Percentiles rank a stretch among this genome's conserved stretches.
Conservation (phyloP, 2,329 filamentous ascomycete genomes). For the Neurospora sp. region DNA sequence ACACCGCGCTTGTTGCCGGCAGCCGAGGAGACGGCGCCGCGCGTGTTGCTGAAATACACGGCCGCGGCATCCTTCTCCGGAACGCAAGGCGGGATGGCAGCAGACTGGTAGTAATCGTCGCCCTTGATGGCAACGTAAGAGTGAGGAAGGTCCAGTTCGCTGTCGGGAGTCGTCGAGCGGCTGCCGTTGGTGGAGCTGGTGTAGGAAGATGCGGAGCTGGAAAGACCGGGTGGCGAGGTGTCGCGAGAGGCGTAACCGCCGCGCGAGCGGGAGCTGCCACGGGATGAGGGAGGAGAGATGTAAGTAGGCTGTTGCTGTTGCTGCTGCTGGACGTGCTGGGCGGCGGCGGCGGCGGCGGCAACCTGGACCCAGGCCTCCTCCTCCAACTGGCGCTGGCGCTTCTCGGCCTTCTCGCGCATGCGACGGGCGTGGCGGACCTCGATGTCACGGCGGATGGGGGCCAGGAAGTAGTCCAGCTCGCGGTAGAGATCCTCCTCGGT, state of each 20-base stretch:
- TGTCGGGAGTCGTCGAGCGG: conserved; percentile 41
- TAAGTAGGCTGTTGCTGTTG: conserved; percentile 22
- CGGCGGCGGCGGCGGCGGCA: conserved; percentile 15
- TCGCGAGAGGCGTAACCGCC: conserved; percentile 34
- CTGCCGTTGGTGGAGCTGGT: conserved; percentile 30
- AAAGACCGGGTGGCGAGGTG: conserved; percentile 26
- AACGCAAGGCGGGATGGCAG: conserved; percentile 23
- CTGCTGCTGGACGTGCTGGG: conserved; percentile 18
- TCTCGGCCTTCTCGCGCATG: conserved; percentile 31
- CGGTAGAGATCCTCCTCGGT: conserved; percentile 74
- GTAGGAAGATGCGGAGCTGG: conserved; percentile 39
- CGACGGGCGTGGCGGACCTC: conserved; percentile 40
- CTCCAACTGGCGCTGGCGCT: conserved; percentile 30
- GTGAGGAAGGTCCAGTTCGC: conserved; percentile 26
- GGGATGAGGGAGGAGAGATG: conserved; percentile 36
- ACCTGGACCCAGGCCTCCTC: conserved; percentile 25
- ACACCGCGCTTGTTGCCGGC: conserved; percentile 19
- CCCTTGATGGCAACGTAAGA: conserved; percentile 26
- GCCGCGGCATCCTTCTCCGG: conserved; percentile 13
- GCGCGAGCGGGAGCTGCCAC: conserved; percentile 30
- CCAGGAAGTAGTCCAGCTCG: conserved; percentile 80
- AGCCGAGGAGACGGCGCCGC: conserved; percentile 12
- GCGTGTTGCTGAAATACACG: conserved; percentile 17
- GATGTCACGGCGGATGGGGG: conserved; percentile 62
- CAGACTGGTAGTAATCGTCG: conserved; percentile 18